Evolutionary conservation across 2,329 filamentous ascomycete species (phyloP).

Genomic region (Xylaria sp.): DNA sequence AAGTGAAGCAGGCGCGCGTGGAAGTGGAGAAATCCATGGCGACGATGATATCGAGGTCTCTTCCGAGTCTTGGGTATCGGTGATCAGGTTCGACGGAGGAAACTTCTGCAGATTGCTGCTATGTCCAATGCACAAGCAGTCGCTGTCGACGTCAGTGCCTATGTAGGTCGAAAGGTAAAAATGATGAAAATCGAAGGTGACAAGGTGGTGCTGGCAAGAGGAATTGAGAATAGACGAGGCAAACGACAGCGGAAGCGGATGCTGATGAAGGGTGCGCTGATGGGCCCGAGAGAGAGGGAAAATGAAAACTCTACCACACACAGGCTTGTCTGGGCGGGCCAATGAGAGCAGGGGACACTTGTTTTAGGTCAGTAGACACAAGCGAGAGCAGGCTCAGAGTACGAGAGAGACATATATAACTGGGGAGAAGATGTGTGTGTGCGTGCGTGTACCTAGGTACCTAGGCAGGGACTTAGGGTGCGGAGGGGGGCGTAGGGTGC

Average conservation of each 20-base stretch:
- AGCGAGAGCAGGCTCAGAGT: constrained; percentile 13
- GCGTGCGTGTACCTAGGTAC: too few species aligned
- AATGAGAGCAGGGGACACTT: constrained; percentile 35
- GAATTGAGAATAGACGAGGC: constrained; percentile 10
- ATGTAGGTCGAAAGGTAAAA: constrained; percentile 12
- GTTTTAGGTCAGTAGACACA: constrained; percentile 25
- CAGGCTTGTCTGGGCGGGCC: constrained; percentile 25
- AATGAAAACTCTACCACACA: constrained; percentile 37
- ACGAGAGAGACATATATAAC: constrained; percentile 33
- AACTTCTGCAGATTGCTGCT: constrained; percentile 5
- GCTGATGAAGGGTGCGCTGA: constrained; percentile 22
- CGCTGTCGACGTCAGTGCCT: constrained; percentile 16
- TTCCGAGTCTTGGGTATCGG: constrained; percentile 11
- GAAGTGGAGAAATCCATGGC: constrained; percentile 58
- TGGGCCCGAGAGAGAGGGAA: constrained; percentile 29
- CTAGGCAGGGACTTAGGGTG: too few species aligned
- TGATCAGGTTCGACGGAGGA: constrained; percentile 15
- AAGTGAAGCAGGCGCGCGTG: constrained; percentile 64
- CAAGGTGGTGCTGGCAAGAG: constrained; percentile 7
- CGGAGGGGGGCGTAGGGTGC: neutral
- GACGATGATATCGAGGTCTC: constrained; percentile 30
- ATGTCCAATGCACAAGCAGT: constrained; percentile 19
- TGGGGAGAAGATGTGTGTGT: constrained; percentile 16
- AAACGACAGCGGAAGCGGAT: constrained; percentile 15
- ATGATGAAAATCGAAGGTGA: constrained; percentile 4